Conservation (phyloP, 2,329 filamentous ascomycete genomes). For the Monilinia fructicola region DNA sequence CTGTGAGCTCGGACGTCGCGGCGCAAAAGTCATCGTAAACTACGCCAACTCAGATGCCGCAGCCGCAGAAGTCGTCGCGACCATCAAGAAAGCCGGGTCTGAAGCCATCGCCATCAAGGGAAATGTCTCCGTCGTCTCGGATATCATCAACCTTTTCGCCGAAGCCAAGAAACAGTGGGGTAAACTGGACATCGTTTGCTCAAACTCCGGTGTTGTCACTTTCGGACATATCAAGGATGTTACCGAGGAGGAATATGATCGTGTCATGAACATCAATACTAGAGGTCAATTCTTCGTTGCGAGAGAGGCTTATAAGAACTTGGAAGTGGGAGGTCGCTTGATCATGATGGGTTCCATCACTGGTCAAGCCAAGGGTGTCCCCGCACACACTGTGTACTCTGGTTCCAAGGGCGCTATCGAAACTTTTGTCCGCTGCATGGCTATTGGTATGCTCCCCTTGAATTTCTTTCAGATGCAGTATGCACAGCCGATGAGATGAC, state of each 20-base stretch:
- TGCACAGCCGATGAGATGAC: constrained; percentile 62
- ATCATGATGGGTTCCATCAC: constrained; percentile 75
- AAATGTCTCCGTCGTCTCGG: constrained; percentile 55
- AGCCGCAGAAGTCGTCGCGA: constrained; percentile 63
- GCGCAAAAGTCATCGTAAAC: constrained; percentile 58
- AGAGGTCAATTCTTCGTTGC: constrained; percentile 74
- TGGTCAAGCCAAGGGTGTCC: constrained; percentile 64
- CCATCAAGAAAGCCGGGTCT: constrained; percentile 56
- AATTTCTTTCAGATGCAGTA: no score
- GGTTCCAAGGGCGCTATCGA: constrained; percentile 75
- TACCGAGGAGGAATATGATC: constrained; percentile 38
- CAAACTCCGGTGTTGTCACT: constrained; percentile 55
- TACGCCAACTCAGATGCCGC: constrained; percentile 60
- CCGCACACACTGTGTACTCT: constrained; percentile 71
- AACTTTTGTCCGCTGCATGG: constrained; percentile 73
- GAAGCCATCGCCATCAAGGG: constrained; percentile 56
- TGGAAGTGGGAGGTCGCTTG: constrained; percentile 67
- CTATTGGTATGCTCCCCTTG: constrained; percentile 54
- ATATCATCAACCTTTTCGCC: constrained; percentile 37
- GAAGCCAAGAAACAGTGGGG: constrained; percentile 38
- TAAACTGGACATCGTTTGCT: constrained; percentile 38
- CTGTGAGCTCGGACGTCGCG: constrained; percentile 62
- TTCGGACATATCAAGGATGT: constrained; percentile 37
- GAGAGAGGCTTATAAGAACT: constrained; percentile 70
- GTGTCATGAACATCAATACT: constrained; percentile 64